phyloP scores from a whole-genome alignment of 2,329 filamentous ascomycete genomes.

The Venturia pyrina region DNA sequence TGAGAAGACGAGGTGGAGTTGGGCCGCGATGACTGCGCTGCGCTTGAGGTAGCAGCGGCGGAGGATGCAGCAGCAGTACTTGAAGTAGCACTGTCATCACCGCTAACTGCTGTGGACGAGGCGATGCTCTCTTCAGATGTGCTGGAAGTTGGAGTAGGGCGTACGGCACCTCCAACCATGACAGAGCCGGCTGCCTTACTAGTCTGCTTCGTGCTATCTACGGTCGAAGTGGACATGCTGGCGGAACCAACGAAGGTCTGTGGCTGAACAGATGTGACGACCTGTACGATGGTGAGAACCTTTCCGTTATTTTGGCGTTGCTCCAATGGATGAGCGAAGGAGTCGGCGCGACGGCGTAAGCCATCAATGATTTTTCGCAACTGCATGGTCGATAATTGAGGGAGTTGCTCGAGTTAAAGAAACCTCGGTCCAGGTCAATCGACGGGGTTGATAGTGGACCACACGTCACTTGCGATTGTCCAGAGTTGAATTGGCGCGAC shows the following conservation, averaged over 20 bases:
- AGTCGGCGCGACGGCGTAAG: constrained; percentile 13
- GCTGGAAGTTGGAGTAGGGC: neutral
- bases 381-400: neutral
- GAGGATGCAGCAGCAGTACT: neutral
- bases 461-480: neutral
- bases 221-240: constrained; percentile 19
- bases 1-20: neutral
- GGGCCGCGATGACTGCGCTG: neutral
- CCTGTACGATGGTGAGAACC: constrained; percentile 26
- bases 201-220: neutral
- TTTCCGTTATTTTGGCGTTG: neutral
- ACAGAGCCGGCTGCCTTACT: neutral
- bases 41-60: neutral
- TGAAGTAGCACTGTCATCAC: neutral
- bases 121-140: neutral
- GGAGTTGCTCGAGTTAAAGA: neutral
- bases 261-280: constrained; percentile 43
- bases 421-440: neutral
- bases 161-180: constrained; percentile 4
- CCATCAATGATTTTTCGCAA: constrained; percentile 10
- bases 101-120: neutral
- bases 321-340: constrained; percentile 9
- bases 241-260: constrained; percentile 42
- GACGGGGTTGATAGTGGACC: neutral
- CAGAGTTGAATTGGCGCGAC: neutral